phyloP scores from a whole-genome alignment of 495 filamentous ascomycete species.

The Evernia prunastri region DNA sequence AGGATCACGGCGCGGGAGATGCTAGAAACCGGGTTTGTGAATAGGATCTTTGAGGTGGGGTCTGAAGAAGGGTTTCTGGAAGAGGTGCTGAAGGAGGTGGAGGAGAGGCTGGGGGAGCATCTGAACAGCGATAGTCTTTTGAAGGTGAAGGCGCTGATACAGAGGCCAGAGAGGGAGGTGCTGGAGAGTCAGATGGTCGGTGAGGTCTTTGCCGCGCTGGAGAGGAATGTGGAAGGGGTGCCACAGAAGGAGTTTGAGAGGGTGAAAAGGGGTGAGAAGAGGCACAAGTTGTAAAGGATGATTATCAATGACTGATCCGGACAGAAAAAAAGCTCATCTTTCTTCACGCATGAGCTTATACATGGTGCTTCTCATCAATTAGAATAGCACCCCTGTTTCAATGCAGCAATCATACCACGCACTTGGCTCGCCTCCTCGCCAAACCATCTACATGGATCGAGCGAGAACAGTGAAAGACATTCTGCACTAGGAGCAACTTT shows the following conservation, averaged over 20 bases:
- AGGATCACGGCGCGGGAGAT: slow-evolving; percentile 73
- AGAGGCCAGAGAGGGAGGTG: slow-evolving; percentile 60
- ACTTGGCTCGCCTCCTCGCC: no score
- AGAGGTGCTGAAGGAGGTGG: slow-evolving; percentile 71
- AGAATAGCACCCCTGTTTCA: no score
- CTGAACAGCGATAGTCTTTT: slow-evolving; percentile 69
- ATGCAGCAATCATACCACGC: no score
- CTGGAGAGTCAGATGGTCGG: slow-evolving; percentile 68
- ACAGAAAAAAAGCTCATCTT: no score
- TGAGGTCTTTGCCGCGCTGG: slow-evolving; percentile 81
- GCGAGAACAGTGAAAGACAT: no score
- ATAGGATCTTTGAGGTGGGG: slow-evolving; percentile 69
- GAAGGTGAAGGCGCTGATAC: slow-evolving; percentile 77
- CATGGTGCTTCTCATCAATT: no score
- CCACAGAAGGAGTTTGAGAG: slow-evolving; percentile 80
- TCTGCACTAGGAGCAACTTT: no score
- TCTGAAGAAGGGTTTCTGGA: slow-evolving; percentile 53
- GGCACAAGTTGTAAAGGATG: slow-evolving; percentile 79
- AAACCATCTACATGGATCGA: no score
- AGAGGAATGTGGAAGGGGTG: slow-evolving; percentile 67
- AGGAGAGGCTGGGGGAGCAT: slow-evolving; percentile 73
- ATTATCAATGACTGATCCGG: no score
- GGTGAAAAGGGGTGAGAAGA: slow-evolving; percentile 59
- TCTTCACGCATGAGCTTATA: no score
- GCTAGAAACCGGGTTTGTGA: slow-evolving; percentile 72